These are phyloP conservation scores for Chloris gayana DNA, from an alignment of 176 grass and related monocot genomes.

Conservation along the genomic window DNA sequence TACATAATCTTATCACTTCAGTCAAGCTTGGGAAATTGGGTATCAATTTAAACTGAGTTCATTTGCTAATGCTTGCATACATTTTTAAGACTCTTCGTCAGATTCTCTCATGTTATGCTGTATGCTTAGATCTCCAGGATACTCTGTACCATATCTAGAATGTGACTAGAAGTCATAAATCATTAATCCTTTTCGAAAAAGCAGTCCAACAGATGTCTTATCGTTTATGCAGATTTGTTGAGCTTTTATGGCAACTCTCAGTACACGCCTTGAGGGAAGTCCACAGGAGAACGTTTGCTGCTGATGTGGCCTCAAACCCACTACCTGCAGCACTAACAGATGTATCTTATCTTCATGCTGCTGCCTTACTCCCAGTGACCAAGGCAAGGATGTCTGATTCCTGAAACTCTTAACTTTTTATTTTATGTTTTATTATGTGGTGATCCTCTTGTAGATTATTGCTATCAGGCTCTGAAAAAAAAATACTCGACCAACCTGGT, in stretches of 20 bases:
- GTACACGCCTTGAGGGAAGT: conserved; percentile 98
- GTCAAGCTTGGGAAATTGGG: conserved; percentile 14
- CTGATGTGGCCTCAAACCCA: conserved; percentile 79
- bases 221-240: conserved; percentile 84
- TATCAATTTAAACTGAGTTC: background rate
- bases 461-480: background rate
- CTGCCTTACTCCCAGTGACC: conserved; percentile 86
- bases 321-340: conserved; percentile 88
- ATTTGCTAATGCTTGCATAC: background rate
- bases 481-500: too few species aligned
- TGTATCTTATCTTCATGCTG: conserved; percentile 96
- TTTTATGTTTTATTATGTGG: conserved; percentile 17
- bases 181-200: conserved; percentile 12
- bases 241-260: conserved; percentile 99
- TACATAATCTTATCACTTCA: background rate
- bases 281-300: conserved; percentile 86
- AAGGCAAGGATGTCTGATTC: conserved; percentile 62
- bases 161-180: background rate
- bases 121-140: conserved; percentile 9
- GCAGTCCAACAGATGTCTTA: conserved; percentile 11
- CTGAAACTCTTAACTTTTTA: conserved; percentile 34
- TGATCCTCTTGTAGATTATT: background rate
- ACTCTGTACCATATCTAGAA: conserved; percentile 18
- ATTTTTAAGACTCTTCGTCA: background rate
- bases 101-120: background rate